A percentile compares a stretch with the other conserved stretches of the same genome.
Conservation (phyloP, 2,329 filamentous ascomycete species). For the Cladophialophora carrionii region DNA sequence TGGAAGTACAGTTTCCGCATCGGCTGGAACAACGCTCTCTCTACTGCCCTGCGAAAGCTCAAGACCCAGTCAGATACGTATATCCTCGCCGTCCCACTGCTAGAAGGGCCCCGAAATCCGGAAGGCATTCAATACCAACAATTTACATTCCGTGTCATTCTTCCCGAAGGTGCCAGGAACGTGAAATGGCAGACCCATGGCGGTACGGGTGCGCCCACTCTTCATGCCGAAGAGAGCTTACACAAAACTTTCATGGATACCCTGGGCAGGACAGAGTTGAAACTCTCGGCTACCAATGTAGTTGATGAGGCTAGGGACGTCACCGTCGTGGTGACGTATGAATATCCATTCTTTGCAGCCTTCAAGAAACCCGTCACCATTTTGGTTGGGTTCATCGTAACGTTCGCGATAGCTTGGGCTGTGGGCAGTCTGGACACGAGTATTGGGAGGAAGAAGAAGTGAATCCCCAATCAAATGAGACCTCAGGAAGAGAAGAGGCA, state of each 20-base stretch:
- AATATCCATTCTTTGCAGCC: constrained; percentile 72
- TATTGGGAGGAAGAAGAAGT: constrained; percentile 62
- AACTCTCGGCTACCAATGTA: constrained; percentile 79
- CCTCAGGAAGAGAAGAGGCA: not conserved
- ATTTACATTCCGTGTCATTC: constrained; percentile 76
- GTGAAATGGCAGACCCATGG: constrained; percentile 69
- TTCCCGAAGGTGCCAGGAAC: constrained; percentile 84
- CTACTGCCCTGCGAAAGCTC: constrained; percentile 70
- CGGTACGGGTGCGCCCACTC: constrained; percentile 74
- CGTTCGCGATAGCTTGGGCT: constrained; percentile 75
- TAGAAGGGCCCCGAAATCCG: constrained; percentile 83
- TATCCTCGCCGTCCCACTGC: constrained; percentile 85
- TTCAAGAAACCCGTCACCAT: constrained; percentile 87
- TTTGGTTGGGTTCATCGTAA: constrained; percentile 69
- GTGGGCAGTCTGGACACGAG: constrained; percentile 79
- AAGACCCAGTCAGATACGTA: constrained; percentile 68
- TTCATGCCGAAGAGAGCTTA: constrained; percentile 62
- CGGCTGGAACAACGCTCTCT: constrained; percentile 89
- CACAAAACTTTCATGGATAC: constrained; percentile 95
- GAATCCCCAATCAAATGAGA: constrained; percentile 4
- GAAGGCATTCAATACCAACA: constrained; percentile 87
- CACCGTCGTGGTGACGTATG: constrained; percentile 70
- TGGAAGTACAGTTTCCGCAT: constrained; percentile 99
- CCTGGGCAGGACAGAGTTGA: constrained; percentile 79
- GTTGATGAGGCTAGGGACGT: constrained; percentile 88